Percentiles rank a stretch among this genome's conserved stretches.
These are phyloP conservation scores for Penicillium angulare DNA, from an alignment of 495 filamentous ascomycete species.

Conservation along the genomic window DNA sequence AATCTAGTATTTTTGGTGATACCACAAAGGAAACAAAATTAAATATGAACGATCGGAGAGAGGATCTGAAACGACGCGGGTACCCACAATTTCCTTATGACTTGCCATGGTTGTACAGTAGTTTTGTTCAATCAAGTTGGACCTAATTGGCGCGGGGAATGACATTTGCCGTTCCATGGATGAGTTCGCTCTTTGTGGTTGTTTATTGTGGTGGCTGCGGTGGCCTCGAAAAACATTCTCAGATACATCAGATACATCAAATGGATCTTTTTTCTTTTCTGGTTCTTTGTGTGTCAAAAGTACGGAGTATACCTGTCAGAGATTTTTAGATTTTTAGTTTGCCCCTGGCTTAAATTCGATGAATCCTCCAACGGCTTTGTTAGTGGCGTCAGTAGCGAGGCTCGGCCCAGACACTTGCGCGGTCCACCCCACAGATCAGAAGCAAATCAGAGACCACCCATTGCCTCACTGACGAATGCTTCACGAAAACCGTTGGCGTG, in stretches of 20 bases:
- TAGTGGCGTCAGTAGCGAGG: neutral
- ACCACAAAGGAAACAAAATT: neutral
- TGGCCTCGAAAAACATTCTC: neutral
- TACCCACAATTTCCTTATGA: neutral
- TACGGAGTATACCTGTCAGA: conserved; percentile 10
- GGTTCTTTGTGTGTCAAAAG: neutral
- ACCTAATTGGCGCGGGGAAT: conserved; percentile 6
- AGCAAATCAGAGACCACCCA: conserved; percentile 1
- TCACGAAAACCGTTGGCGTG: neutral
- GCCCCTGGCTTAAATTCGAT: too few relatives aligned
- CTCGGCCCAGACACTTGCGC: conserved; percentile 6
- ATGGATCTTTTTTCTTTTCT: neutral
- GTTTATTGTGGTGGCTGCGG: conserved; percentile 15
- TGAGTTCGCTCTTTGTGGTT: conserved; percentile 11
- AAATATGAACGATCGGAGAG: neutral
- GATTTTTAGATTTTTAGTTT: neutral
- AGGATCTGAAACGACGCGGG: conserved; percentile 10
- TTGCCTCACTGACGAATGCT: conserved; percentile 6
- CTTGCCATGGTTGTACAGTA: too few relatives aligned
- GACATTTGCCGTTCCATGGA: conserved; percentile 15
- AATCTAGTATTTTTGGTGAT: neutral
- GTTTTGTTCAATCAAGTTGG: too few relatives aligned
- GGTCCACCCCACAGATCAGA: conserved; percentile 14
- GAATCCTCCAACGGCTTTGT: conserved; percentile 9
- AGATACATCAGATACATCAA: neutral